Base-by-base conservation (phyloP, 345 rosid genomes). In the Sisymbrium irio region DNA sequence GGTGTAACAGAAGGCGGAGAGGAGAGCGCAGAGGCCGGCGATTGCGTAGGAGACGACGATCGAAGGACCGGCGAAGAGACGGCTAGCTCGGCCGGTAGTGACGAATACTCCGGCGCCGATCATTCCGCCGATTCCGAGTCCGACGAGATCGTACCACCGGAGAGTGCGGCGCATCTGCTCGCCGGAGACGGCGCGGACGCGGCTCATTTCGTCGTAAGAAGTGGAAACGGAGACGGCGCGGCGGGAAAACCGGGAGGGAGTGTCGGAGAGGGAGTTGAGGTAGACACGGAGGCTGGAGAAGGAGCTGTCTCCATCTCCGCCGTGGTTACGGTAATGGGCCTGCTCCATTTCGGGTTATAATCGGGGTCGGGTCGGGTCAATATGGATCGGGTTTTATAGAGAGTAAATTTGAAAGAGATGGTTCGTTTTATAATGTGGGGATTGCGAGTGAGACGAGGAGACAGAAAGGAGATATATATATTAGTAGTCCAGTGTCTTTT, bases 1-100 rank as follows among this genome's bases (percentile, higher is more conserved):
- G 14, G 98, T 93, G 87, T 93, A 93, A 75, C 98, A 93, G 77
- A 93, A 88, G 73, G 97, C 96, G 37, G 98, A 93, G 80, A 93
- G 96, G 20, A 91, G 89, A 53, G 98, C 94, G 72, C 97, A 91
- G 72, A 93, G 66, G 1, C 98, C 98, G 20, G 98, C 92, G 82
- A 91, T 88, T 85, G 87, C 97, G 71, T 91, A 93, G 35, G 98
- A 93, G 45, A 93, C 30, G 12, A 93, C 78, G 62, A 93, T 80
- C 15, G 97, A 82, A 0, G 98, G 98, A 37, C 98, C 98, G 4
- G 98, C 92, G 41, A 46, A 65, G 55, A 71, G 63, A 1, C 77
- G 90, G 54, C 82, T 83, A 50, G 97, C 92, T 25, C 41, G 78
- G 6, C 98, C 98, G 1, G 93, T 83, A 42, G 92, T 84, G 75